phyloP scores from a whole-genome alignment of 2,329 filamentous ascomycete species.

The Fusarium armeniacum region DNA sequence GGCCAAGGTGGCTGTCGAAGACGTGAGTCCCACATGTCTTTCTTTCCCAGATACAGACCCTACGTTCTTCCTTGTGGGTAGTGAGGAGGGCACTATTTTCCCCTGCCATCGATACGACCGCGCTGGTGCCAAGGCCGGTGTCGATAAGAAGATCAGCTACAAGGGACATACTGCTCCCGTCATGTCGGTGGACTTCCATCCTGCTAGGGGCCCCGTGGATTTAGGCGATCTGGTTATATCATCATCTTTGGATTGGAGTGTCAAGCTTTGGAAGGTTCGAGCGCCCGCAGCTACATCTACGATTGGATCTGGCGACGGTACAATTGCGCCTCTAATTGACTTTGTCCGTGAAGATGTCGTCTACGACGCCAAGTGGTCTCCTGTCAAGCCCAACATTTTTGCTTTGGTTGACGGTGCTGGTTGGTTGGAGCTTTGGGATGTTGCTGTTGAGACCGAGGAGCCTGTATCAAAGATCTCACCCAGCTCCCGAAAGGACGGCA shows the following conservation, averaged over 20 bases:
- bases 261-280: constrained; percentile 96
- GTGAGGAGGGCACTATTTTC: constrained; percentile 96
- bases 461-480: constrained; percentile 86
- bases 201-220: constrained; percentile 90
- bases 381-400: constrained; percentile 93
- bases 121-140: constrained; percentile 94
- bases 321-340: constrained; percentile 83
- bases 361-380: constrained; percentile 96
- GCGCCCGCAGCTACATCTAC: constrained; percentile 81
- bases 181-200: constrained; percentile 97
- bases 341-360: constrained; percentile 96
- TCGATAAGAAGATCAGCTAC: constrained; percentile 90
- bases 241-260: constrained; percentile 95
- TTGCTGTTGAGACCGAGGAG: constrained; percentile 92
- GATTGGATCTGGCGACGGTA: constrained; percentile 64
- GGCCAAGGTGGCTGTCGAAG: constrained; percentile 82
- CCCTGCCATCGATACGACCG: constrained; percentile 98
- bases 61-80: constrained; percentile 97
- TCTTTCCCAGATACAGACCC: constrained; percentile 95
- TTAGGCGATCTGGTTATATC: constrained; percentile 93
- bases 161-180: constrained; percentile 92
- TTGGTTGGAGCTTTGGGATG: constrained; percentile 93
- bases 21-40: constrained; percentile 93
- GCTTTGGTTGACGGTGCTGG: constrained; percentile 94
- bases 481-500: constrained; percentile 72